Evolutionary conservation across 805 yeast genomes (phyloP).

Genomic region (Kluyveromyces lactis): DNA sequence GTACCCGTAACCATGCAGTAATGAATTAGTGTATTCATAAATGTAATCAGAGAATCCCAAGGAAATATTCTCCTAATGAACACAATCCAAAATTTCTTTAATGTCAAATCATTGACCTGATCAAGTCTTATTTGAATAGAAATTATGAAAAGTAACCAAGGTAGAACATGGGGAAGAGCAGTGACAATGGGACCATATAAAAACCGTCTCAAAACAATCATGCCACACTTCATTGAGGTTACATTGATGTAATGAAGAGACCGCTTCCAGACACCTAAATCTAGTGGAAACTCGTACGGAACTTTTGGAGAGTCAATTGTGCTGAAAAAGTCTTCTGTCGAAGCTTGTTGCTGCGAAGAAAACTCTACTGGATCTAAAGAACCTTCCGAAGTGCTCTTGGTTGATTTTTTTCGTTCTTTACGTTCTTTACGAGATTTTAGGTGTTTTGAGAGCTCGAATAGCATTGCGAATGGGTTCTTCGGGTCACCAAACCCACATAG

Average conservation of each 20-base stretch:
- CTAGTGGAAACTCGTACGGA: conserved; percentile 18
- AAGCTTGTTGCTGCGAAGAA: neutral
- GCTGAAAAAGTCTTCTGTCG: conserved; percentile 14
- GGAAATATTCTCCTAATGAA: conserved; percentile 50
- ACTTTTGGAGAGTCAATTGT: conserved; percentile 22
- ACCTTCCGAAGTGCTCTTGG: conserved; percentile 6
- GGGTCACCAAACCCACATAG: conserved; percentile 72
- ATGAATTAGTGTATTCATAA: conserved; percentile 49
- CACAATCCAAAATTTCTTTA: conserved; percentile 23
- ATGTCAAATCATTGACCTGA: conserved; percentile 14
- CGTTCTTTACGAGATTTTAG: conserved; percentile 63
- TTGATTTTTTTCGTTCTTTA: conserved; percentile 47
- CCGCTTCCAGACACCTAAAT: conserved; percentile 41
- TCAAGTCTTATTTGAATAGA: conserved; percentile 51
- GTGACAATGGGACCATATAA: conserved; percentile 58
- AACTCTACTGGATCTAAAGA: neutral
- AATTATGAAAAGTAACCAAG: conserved; percentile 67
- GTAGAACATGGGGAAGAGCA: conserved; percentile 64
- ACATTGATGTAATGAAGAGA: conserved; percentile 49
- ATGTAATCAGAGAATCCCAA: conserved; percentile 56
- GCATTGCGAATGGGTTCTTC: conserved; percentile 64
- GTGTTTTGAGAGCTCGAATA: conserved; percentile 65
- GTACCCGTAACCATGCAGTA: conserved; percentile 21
- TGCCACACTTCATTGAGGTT: conserved; percentile 59
- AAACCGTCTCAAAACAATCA: conserved; percentile 58